A percentile compares a stretch with the other conserved stretches of the same genome.
These are phyloP conservation scores for Nakaseomyces glabratus DNA, from an alignment of 1,139 yeast genomes.

Conservation along the genomic window DNA sequence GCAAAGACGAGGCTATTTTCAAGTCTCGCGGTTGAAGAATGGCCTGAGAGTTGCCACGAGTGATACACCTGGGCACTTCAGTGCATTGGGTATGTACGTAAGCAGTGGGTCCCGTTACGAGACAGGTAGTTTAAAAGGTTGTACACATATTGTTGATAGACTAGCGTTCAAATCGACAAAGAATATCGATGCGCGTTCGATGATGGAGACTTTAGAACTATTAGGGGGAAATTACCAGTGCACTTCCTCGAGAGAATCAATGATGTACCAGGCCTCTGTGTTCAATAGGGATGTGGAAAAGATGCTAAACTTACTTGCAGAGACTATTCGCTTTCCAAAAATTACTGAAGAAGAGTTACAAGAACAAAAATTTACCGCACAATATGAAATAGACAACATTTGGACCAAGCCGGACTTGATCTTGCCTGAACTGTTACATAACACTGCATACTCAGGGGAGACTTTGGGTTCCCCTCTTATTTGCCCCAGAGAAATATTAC, in stretches of 20 bases:
- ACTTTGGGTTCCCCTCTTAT: conserved; percentile 82
- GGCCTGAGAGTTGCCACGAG: conserved; percentile 82
- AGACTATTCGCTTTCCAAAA: conserved; percentile 65
- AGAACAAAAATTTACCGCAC: conserved; percentile 67
- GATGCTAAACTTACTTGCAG: conserved; percentile 74
- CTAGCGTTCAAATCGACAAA: conserved; percentile 79
- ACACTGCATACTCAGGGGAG: conserved; percentile 61
- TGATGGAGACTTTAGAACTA: conserved; percentile 67
- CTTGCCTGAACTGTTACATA: conserved; percentile 80
- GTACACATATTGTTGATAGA: conserved; percentile 77
- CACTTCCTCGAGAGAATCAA: conserved; percentile 82
- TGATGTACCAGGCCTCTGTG: conserved; percentile 90
- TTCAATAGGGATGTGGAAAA: conserved; percentile 77
- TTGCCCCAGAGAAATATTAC: conserved; percentile 66
- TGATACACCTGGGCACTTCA: conserved; percentile 80
- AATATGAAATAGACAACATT: conserved; percentile 75
- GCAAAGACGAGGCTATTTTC: conserved; percentile 16
- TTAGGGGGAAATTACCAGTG: conserved; percentile 95
- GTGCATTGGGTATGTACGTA: conserved; percentile 82
- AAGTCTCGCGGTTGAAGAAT: conserved; percentile 51
- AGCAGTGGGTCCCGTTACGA: conserved; percentile 90
- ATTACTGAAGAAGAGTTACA: conserved; percentile 61
- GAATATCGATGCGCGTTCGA: conserved; percentile 51
- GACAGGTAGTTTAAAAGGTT: conserved; percentile 45
- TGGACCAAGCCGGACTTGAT: conserved; percentile 78